Evolutionary conservation across 345 rosid species (phyloP).

Genomic region (Lepidium africanum): DNA sequence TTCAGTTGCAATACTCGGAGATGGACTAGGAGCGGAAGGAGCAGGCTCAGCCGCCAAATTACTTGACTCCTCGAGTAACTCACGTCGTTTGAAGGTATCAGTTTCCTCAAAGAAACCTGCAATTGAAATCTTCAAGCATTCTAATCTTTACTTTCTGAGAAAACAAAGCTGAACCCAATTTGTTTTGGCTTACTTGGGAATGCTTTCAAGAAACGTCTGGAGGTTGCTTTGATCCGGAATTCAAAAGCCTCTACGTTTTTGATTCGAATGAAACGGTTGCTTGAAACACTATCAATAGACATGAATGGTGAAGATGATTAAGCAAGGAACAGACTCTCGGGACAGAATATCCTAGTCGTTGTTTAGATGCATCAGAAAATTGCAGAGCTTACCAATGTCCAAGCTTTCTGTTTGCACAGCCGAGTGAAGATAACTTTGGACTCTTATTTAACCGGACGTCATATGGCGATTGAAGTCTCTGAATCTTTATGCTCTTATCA

Average conservation of each 20-base stretch:
- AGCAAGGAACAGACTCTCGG: not conserved
- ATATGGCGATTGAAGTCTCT: conserved; percentile 39
- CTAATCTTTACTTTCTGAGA: not conserved
- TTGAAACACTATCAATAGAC: conserved; percentile 42
- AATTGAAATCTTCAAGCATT: not conserved
- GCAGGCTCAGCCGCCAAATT: conserved; percentile 58
- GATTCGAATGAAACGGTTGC: conserved; percentile 34
- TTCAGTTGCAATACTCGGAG: conserved; percentile 35
- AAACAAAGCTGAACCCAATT: not conserved
- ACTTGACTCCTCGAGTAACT: conserved; percentile 47
- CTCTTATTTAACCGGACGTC: conserved; percentile 47
- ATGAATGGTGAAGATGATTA: not conserved
- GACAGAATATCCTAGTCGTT: not conserved
- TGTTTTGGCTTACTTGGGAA: conserved; percentile 24
- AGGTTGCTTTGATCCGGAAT: conserved; percentile 34
- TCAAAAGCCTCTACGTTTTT: conserved; percentile 31
- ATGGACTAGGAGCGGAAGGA: conserved; percentile 17
- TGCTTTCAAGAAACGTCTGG: conserved; percentile 31
- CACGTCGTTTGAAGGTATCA: conserved; percentile 42
- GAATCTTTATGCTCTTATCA: conserved; percentile 33
- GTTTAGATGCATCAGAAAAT: not conserved
- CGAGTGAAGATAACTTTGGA: conserved; percentile 23
- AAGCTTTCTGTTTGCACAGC: conserved; percentile 48
- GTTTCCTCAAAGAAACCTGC: conserved; percentile 23
- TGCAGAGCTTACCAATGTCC: conserved; percentile 50